Conservation (phyloP, 2,329 filamentous ascomycete genomes). For the Emericellopsis cladophorae region DNA sequence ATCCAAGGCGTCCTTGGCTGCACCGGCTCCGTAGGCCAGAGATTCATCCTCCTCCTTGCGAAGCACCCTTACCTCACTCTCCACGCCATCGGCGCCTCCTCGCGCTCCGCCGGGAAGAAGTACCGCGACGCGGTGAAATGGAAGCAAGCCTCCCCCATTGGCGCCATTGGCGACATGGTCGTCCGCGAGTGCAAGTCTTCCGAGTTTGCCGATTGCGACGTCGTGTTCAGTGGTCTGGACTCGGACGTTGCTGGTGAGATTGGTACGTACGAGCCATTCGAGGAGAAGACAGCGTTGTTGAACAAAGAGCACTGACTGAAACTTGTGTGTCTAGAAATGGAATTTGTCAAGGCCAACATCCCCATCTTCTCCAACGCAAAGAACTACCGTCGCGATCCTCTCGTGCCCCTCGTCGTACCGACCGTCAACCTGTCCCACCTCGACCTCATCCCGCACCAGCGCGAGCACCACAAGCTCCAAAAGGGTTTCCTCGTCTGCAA, state of each 20-base stretch:
- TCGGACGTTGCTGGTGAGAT: constrained; percentile 86
- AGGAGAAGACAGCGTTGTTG: neutral
- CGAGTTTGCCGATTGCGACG: constrained; percentile 79
- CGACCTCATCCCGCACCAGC: constrained; percentile 79
- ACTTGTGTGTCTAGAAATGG: constrained; percentile 56
- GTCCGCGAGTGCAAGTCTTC: constrained; percentile 75
- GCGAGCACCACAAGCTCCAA: constrained; percentile 55
- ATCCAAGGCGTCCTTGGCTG: constrained; percentile 63
- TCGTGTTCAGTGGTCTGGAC: constrained; percentile 88
- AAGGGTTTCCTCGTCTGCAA: constrained; percentile 95
- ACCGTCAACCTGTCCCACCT: constrained; percentile 88
- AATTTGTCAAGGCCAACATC: constrained; percentile 78
- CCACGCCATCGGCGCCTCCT: constrained; percentile 80
- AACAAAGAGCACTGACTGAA: neutral
- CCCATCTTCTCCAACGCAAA: constrained; percentile 96
- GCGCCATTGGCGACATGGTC: constrained; percentile 64
- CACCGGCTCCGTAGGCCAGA: constrained; percentile 88
- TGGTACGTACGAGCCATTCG: constrained; percentile 39
- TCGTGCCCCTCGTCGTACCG: constrained; percentile 87
- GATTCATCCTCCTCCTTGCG: constrained; percentile 85
- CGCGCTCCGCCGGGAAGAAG: constrained; percentile 80
- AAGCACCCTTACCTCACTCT: constrained; percentile 79
- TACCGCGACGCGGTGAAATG: constrained; percentile 90
- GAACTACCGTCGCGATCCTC: constrained; percentile 84
- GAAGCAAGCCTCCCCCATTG: constrained; percentile 85